Conservation (phyloP, 2,329 filamentous ascomycete species). For the Fusarium sp. region DNA sequence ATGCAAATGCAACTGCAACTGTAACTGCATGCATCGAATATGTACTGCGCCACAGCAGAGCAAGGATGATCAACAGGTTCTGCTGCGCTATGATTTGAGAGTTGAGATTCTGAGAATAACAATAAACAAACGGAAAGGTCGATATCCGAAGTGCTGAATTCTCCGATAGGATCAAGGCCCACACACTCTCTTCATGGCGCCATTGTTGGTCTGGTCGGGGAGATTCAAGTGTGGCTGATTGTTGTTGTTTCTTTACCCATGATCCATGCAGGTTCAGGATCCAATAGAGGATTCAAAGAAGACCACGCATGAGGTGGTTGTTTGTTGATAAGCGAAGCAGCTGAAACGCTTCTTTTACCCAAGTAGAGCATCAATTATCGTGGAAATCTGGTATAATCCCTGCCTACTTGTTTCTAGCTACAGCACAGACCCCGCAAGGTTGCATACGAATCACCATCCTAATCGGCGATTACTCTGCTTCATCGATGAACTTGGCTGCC, state of each 20-base stretch:
- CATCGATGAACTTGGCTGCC: slow-evolving; percentile 21
- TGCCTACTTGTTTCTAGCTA: slow-evolving; percentile 12
- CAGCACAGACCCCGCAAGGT: slow-evolving; percentile 17
- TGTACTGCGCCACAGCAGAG: slow-evolving; percentile 28
- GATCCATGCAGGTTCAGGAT: slow-evolving; percentile 20
- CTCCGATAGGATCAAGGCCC: slow-evolving; percentile 36
- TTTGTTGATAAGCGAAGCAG: slow-evolving; percentile 22
- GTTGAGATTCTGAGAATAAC: slow-evolving; percentile 16
- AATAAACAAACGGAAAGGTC: slow-evolving; percentile 39
- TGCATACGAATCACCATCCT: slow-evolving; percentile 16
- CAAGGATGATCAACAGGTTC: slow-evolving; percentile 24
- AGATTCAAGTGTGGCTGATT: slow-evolving; percentile 28
- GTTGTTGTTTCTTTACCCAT: slow-evolving; percentile 18
- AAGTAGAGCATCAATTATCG: not conserved
- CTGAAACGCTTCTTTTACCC: slow-evolving; percentile 30
- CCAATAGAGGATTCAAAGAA: slow-evolving; percentile 19
- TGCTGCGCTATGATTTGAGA: slow-evolving; percentile 24
- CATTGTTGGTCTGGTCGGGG: slow-evolving; percentile 24
- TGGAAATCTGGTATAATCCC: not conserved
- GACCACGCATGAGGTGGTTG: slow-evolving; percentile 10
- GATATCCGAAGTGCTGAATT: slow-evolving; percentile 36
- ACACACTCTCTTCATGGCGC: slow-evolving; percentile 23
- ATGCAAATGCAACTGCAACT: not conserved
- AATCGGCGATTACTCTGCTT: slow-evolving; percentile 35
- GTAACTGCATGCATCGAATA: slow-evolving; percentile 22